Percentiles rank a stretch among this genome's conserved stretches.
phyloP scores from a whole-genome alignment of 768 basidiomycete genomes.

The Coprinopsis strossmayeri region DNA sequence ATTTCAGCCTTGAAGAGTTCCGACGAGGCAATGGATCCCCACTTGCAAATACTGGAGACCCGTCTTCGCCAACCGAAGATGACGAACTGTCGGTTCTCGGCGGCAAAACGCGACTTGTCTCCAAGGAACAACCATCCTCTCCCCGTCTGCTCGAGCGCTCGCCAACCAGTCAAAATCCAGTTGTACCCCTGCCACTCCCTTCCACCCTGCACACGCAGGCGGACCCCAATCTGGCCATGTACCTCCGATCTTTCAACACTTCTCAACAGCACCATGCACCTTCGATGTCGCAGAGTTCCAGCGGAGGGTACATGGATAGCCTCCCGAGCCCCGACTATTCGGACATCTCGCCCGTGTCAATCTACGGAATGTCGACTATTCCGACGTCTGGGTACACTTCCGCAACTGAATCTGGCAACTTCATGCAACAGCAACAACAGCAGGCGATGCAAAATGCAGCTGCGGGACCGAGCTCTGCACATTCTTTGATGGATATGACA shows the following conservation, averaged over 20 bases:
- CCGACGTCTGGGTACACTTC: slow-evolving; percentile 25
- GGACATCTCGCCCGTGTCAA: slow-evolving; percentile 34
- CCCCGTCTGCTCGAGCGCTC: slow-evolving; percentile 55
- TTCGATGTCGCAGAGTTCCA: slow-evolving; percentile 7
- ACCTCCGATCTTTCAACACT: slow-evolving; percentile 52
- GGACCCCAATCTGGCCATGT: slow-evolving; percentile 61
- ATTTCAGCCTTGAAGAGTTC: slow-evolving; percentile 56
- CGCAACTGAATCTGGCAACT: slow-evolving; percentile 24
- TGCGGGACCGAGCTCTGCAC: slow-evolving; percentile 3
- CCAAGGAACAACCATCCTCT: slow-evolving; percentile 52
- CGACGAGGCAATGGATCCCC: slow-evolving; percentile 39
- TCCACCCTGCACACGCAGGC: slow-evolving; percentile 42
- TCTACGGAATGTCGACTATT: slow-evolving; percentile 40
- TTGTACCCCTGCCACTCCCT: slow-evolving; percentile 63
- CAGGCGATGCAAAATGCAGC: slow-evolving; percentile 11
- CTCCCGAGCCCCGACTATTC: slow-evolving; percentile 20
- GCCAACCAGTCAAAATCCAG: slow-evolving; percentile 63
- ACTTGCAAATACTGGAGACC: slow-evolving; percentile 1
- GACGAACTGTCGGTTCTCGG: slow-evolving; percentile 62
- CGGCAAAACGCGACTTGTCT: slow-evolving; percentile 60
- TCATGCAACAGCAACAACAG: slow-evolving; percentile 22
- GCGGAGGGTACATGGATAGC: neutral
- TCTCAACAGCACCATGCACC: slow-evolving; percentile 13
- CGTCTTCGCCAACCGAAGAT: slow-evolving; percentile 29
- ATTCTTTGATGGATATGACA: neutral